Percentiles rank a stretch among this genome's conserved stretches.
phyloP scores from a whole-genome alignment of 768 basidiomycete genomes.

The Hydnomerulius pinastri region DNA sequence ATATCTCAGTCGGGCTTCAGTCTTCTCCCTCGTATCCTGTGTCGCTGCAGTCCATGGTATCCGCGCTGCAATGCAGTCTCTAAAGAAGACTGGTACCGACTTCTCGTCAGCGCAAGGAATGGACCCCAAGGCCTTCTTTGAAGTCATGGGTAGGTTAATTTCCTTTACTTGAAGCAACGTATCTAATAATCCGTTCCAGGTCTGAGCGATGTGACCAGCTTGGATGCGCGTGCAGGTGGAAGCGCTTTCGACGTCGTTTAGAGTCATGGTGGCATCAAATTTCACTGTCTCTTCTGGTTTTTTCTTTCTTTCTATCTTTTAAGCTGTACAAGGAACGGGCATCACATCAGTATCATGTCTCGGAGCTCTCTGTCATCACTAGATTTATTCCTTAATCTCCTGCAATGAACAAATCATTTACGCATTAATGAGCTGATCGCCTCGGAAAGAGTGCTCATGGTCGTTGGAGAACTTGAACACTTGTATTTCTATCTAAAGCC shows the following conservation, averaged over 20 bases:
- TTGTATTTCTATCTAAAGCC: background rate
- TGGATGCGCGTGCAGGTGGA: conserved; percentile 61
- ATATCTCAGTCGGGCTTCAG: conserved; percentile 32
- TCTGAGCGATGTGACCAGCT: conserved; percentile 51
- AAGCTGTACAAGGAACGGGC: conserved; percentile 17
- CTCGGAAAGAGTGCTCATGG: too few species aligned
- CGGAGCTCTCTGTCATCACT: conserved; percentile 19
- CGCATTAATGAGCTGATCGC: too few species aligned
- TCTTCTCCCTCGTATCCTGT: conserved; percentile 76
- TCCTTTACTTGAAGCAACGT: background rate
- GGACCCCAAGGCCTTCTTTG: conserved; percentile 79
- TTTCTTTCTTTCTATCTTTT: background rate
- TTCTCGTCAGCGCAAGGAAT: conserved; percentile 61
- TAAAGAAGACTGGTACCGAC: conserved; percentile 80
- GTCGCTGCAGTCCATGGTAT: conserved; percentile 79
- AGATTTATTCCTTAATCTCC: conserved; percentile 21
- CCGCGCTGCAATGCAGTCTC: conserved; percentile 71
- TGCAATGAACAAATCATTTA: conserved; percentile 18
- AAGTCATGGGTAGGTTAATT: conserved; percentile 62
- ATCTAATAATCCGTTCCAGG: conserved; percentile 32
- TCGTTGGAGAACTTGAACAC: background rate
- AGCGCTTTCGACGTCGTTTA: conserved; percentile 56
- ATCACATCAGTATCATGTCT: conserved; percentile 14
- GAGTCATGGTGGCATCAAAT: conserved; percentile 7
- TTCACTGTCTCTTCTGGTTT: background rate